phyloP scores from a whole-genome alignment of 371 early-diverging fungal species.

The Haplosporangium sp. region DNA sequence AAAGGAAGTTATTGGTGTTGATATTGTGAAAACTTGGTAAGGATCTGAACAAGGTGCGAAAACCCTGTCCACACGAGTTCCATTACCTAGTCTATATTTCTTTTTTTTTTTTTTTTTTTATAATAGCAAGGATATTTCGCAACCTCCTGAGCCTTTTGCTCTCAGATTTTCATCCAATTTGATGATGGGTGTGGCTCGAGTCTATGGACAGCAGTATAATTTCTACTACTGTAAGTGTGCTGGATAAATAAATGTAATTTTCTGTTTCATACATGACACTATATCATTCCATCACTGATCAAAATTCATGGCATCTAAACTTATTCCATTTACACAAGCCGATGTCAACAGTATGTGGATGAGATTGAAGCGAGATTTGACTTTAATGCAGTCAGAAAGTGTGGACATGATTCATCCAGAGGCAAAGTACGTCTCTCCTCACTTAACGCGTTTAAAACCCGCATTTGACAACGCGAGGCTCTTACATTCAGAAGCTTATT shows the following conservation, averaged over 20 bases:
- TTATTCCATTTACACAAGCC: conserved; percentile 9
- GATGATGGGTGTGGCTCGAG: conserved; percentile 64
- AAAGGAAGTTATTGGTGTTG: conserved; percentile 55
- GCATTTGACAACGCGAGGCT: neutral
- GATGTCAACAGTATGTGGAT: conserved; percentile 54
- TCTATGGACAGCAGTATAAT: conserved; percentile 62
- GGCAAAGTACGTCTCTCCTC: conserved; percentile 25
- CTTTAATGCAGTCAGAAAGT: conserved; percentile 23
- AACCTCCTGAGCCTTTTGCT: conserved; percentile 67
- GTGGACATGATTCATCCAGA: conserved; percentile 33
- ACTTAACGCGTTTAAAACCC: neutral
- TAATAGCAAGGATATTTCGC: conserved; percentile 55
- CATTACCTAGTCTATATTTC: neutral
- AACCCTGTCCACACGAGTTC: neutral
- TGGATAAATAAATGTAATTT: no score
- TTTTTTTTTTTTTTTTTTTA: neutral
- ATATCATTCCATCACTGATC: no score
- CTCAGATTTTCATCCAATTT: conserved; percentile 66
- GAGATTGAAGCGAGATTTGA: conserved; percentile 36
- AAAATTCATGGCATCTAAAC: neutral
- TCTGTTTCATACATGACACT: no score
- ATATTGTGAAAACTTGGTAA: conserved; percentile 59
- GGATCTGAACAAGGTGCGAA: neutral
- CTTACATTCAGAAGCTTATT: neutral
- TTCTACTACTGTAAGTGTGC: conserved; percentile 46